Percentiles rank a stretch among this genome's conserved stretches.
Conservation (phyloP, 805 yeast genomes). For the Deakozyma indianensis region DNA sequence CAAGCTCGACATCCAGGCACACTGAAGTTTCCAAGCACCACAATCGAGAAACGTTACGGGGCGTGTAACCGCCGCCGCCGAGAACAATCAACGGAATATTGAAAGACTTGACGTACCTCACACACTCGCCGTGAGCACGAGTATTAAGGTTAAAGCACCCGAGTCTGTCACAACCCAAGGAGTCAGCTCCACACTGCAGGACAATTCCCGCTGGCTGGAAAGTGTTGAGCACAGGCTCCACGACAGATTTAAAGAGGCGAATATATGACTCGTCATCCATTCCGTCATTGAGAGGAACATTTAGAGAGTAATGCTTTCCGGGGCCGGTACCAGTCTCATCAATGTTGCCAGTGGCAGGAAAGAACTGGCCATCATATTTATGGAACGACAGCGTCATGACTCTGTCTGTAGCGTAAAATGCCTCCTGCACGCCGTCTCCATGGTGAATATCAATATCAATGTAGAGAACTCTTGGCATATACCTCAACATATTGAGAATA, state of each 20-base stretch:
- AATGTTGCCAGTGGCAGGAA: slow-evolving; percentile 86
- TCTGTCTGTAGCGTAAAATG: slow-evolving; percentile 80
- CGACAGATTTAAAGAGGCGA: slow-evolving; percentile 50
- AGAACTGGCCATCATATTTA: slow-evolving; percentile 77
- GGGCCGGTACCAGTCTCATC: slow-evolving; percentile 74
- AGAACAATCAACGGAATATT: slow-evolving; percentile 83
- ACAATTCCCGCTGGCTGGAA: slow-evolving; percentile 94
- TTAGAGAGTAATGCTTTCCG: slow-evolving; percentile 72
- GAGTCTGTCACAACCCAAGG: slow-evolving; percentile 85
- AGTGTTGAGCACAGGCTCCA: slow-evolving; percentile 75
- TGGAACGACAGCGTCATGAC: slow-evolving; percentile 87
- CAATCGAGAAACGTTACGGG: slow-evolving; percentile 88
- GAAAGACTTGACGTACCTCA: slow-evolving; percentile 70
- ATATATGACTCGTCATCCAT: slow-evolving; percentile 76
- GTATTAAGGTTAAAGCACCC: slow-evolving; percentile 93
- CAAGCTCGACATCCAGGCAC: slow-evolving; percentile 62
- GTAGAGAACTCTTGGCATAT: slow-evolving; percentile 74
- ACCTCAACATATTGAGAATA: slow-evolving; percentile 60
- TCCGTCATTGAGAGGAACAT: slow-evolving; percentile 83
- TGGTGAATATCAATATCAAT: slow-evolving; percentile 88
- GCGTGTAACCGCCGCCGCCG: slow-evolving; percentile 98
- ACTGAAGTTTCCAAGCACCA: slow-evolving; percentile 93
- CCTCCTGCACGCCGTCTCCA: slow-evolving; percentile 94
- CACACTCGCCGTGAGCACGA: slow-evolving; percentile 93
- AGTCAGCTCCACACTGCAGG: slow-evolving; percentile 98